phyloP scores from a whole-genome alignment of 1,284 basidiomycete species.

The Irpex lacteus region DNA sequence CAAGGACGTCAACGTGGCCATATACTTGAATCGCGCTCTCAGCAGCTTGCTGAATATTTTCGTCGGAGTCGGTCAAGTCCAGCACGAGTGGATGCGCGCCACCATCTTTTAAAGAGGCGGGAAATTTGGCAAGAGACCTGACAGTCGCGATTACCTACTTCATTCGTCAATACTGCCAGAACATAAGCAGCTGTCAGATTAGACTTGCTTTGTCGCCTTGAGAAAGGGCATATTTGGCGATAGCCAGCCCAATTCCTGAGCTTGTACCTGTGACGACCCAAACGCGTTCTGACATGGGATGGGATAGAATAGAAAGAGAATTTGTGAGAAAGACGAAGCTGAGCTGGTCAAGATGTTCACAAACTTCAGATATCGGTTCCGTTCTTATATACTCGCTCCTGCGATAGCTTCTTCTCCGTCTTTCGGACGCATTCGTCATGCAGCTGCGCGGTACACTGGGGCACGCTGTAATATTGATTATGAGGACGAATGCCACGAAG shows the following conservation, averaged over 20 bases:
- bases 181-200: too few species aligned
- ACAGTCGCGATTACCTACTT: slow-evolving; percentile 27
- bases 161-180: too few species aligned
- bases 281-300: slow-evolving; percentile 9
- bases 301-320: too few species aligned
- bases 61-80: slow-evolving; percentile 23
- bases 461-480: too few species aligned
- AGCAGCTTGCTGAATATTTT: slow-evolving; percentile 20
- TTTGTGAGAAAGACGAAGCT: too few species aligned
- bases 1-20: slow-evolving; percentile 15
- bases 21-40: slow-evolving; percentile 18
- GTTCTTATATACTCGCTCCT: too few species aligned
- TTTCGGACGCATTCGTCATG: too few species aligned
- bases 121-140: slow-evolving; percentile 17
- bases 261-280: slow-evolving; percentile 26
- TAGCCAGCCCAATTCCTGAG: slow-evolving; percentile 27
- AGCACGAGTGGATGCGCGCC: slow-evolving; percentile 18
- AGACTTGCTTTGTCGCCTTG: slow-evolving; percentile 24
- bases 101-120: slow-evolving; percentile 6
- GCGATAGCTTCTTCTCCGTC: too few species aligned
- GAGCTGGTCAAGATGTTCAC: too few species aligned
- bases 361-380: too few species aligned
- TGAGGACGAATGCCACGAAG: too few species aligned
- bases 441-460: too few species aligned
- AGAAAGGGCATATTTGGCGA: slow-evolving; percentile 23